These are phyloP conservation scores for Gliomastix tumulicola DNA, from an alignment of 2,329 filamentous ascomycete species.

Conservation along the genomic window DNA sequence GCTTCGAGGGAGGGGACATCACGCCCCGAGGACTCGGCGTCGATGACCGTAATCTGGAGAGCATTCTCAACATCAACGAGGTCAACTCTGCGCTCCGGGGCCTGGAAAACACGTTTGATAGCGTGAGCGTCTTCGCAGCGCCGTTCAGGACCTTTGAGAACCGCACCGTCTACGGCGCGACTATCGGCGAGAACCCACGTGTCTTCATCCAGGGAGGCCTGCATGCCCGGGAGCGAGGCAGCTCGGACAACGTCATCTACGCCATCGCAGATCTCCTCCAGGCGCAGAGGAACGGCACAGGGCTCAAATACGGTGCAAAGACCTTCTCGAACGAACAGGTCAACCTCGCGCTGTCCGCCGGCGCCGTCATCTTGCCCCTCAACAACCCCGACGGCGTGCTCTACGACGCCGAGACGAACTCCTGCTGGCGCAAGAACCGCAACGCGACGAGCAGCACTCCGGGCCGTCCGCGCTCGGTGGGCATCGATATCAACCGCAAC, in stretches of 20 bases:
- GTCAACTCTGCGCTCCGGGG: conserved; percentile 34
- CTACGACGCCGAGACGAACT: conserved; percentile 40
- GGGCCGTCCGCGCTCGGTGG: conserved; percentile 15
- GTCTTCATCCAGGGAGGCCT: conserved; percentile 46
- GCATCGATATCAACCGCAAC: conserved; percentile 49
- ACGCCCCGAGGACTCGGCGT: conserved; percentile 14
- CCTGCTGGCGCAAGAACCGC: conserved; percentile 51
- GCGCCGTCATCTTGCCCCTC: conserved; percentile 44
- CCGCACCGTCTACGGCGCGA: conserved; percentile 25
- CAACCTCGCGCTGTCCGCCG: conserved; percentile 38
- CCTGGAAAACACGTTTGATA: conserved; percentile 27
- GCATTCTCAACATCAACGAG: conserved; percentile 37
- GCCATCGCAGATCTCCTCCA: conserved; percentile 49
- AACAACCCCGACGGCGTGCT: conserved; percentile 46
- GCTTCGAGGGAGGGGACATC: conserved; percentile 29
- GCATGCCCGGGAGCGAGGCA: conserved; percentile 51
- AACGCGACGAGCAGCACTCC: conserved; percentile 29
- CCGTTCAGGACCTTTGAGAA: conserved; percentile 36
- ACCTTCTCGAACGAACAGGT: conserved; percentile 45
- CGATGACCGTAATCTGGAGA: conserved; percentile 25
- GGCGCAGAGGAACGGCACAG: conserved; percentile 38
- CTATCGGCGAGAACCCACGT: conserved; percentile 30
- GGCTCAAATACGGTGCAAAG: conserved; percentile 42
- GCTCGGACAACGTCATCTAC: conserved; percentile 48
- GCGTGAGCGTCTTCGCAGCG: conserved; percentile 29